These are phyloP conservation scores for Claviceps fusiformis DNA, from an alignment of 2,329 filamentous ascomycete genomes.

Conservation along the genomic window DNA sequence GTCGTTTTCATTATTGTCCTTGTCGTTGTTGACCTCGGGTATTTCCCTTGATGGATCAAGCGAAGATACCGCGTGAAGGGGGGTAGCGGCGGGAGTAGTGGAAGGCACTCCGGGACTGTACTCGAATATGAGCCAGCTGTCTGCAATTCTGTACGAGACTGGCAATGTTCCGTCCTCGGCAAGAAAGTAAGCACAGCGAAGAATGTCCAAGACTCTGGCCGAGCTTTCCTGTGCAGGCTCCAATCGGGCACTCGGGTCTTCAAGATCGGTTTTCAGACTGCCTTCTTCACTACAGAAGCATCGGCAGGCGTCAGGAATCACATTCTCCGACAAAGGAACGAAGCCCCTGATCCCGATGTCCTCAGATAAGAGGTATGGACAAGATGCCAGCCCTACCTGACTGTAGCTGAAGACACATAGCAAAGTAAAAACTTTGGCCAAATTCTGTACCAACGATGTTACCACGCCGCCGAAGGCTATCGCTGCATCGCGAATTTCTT, in stretches of 20 bases:
- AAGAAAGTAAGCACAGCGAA: slow-evolving; percentile 34
- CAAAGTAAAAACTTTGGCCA: slow-evolving; percentile 33
- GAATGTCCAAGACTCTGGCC: slow-evolving; percentile 34
- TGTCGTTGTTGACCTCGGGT: background rate
- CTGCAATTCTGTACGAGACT: slow-evolving; percentile 17
- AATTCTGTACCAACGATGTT: slow-evolving; percentile 30
- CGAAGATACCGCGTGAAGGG: background rate
- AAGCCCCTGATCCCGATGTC: slow-evolving; percentile 34
- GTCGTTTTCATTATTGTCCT: background rate
- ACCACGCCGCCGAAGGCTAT: slow-evolving; percentile 31
- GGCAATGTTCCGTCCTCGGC: slow-evolving; percentile 28
- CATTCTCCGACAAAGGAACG: slow-evolving; percentile 25
- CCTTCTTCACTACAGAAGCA: slow-evolving; percentile 22
- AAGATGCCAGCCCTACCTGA: slow-evolving; percentile 22
- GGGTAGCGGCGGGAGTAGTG: background rate
- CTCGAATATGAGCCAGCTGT: slow-evolving; percentile 20
- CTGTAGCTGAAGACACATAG: slow-evolving; percentile 31
- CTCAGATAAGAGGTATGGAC: slow-evolving; percentile 37
- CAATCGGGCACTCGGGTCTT: slow-evolving; percentile 18
- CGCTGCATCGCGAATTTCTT: slow-evolving; percentile 32
- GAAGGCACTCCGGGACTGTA: slow-evolving; percentile 11
- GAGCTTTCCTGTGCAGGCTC: slow-evolving; percentile 23
- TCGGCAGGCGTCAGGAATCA: slow-evolving; percentile 26
- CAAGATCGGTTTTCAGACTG: slow-evolving; percentile 26
- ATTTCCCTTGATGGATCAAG: background rate